Conservation (phyloP, 352 stramenopile species). For the Pythium rhizo-oryzae region DNA sequence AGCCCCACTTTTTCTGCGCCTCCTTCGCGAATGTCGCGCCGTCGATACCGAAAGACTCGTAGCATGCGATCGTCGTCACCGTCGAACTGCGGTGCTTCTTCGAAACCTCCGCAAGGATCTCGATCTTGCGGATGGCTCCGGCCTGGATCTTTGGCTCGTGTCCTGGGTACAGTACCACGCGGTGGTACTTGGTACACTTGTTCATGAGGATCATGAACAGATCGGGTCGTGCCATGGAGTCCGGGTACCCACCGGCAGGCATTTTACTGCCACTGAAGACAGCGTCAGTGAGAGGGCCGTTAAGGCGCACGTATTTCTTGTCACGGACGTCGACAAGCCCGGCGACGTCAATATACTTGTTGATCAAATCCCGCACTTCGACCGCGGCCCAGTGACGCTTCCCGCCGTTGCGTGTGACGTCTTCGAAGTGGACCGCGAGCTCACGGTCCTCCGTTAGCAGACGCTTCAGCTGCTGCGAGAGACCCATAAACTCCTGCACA, state of each 20-base stretch:
- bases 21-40: slow-evolving; percentile 72
- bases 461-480: slow-evolving; percentile 57
- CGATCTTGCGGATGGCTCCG: slow-evolving; percentile 58
- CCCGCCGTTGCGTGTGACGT: slow-evolving; percentile 27
- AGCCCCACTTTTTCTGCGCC: slow-evolving; percentile 84
- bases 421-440: slow-evolving; percentile 31
- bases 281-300: slow-evolving; percentile 67
- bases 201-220: slow-evolving; percentile 49
- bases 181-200: slow-evolving; percentile 75
- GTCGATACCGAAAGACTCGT: slow-evolving; percentile 84
- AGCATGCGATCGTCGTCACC: slow-evolving; percentile 70
- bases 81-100: slow-evolving; percentile 79
- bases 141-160: slow-evolving; percentile 67
- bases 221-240: slow-evolving; percentile 59
- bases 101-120: slow-evolving; percentile 64
- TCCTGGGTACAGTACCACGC: slow-evolving; percentile 67
- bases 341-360: slow-evolving; percentile 60
- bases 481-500: slow-evolving; percentile 65
- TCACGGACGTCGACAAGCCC: slow-evolving; percentile 58
- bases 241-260: slow-evolving; percentile 56
- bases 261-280: slow-evolving; percentile 64
- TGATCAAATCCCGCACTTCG: slow-evolving; percentile 64
- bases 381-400: slow-evolving; percentile 57
- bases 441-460: slow-evolving; percentile 42
- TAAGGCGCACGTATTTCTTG: slow-evolving; percentile 70